These are phyloP conservation scores for Phallus indusiatus DNA, from an alignment of 768 basidiomycete species.

Conservation along the genomic window DNA sequence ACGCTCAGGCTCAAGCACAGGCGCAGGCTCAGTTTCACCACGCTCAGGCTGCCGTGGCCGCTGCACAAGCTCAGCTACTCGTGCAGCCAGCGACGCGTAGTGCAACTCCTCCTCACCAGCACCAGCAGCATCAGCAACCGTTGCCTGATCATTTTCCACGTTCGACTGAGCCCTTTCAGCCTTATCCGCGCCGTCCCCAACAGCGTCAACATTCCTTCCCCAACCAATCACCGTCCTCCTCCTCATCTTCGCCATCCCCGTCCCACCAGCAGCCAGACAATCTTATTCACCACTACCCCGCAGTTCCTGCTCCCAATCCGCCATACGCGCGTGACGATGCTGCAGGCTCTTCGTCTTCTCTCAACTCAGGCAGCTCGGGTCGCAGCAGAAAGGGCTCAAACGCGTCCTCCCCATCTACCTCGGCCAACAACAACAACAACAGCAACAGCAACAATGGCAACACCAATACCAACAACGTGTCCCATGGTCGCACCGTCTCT, in stretches of 20 bases:
- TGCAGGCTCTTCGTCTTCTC: slow-evolving; percentile 67
- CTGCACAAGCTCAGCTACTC: slow-evolving; percentile 1
- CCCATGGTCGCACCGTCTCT: slow-evolving; percentile 14
- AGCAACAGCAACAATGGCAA: slow-evolving; percentile 24
- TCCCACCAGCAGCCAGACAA: slow-evolving; percentile 44
- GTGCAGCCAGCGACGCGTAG: background rate
- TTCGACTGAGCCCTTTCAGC: slow-evolving; percentile 15
- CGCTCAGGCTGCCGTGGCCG: background rate
- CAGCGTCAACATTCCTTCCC: slow-evolving; percentile 28
- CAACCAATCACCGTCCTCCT: slow-evolving; percentile 46
- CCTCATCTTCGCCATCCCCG: slow-evolving; percentile 43
- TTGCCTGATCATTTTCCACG: background rate
- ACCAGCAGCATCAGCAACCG: slow-evolving; percentile 11
- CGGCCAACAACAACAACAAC: slow-evolving; percentile 25
- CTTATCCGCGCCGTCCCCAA: slow-evolving; percentile 30
- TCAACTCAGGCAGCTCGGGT: slow-evolving; percentile 42
- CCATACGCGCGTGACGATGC: slow-evolving; percentile 77
- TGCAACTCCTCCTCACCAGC: slow-evolving; percentile 5
- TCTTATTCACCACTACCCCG: slow-evolving; percentile 25
- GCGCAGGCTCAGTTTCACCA: slow-evolving; percentile 32
- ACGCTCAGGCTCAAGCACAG: slow-evolving; percentile 38
- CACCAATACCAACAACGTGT: slow-evolving; percentile 25
- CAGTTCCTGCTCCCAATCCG: slow-evolving; percentile 35
- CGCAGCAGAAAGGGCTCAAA: slow-evolving; percentile 9
- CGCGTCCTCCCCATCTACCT: slow-evolving; percentile 11